Evolutionary conservation across 805 yeast genomes (phyloP).

Genomic region (Metschnikowia henanensis): DNA sequence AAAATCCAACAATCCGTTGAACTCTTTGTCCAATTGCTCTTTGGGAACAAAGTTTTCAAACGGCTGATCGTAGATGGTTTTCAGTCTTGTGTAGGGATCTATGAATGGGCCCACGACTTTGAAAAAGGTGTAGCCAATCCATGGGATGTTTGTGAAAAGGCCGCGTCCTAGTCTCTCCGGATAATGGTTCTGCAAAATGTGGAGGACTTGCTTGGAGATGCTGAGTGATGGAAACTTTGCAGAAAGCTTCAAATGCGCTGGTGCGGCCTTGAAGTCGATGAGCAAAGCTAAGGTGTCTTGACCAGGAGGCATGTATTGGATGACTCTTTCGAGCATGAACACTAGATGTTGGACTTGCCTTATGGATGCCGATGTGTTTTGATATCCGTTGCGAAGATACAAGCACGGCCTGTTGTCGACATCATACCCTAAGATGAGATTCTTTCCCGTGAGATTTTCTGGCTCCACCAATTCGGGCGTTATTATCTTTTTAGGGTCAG

Average conservation of each 20-base stretch:
- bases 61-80: slow-evolving; percentile 57
- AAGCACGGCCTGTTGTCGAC: slow-evolving; percentile 53
- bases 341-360: slow-evolving; percentile 58
- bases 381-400: slow-evolving; percentile 53
- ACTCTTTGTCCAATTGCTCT: slow-evolving; percentile 50
- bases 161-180: slow-evolving; percentile 23
- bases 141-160: slow-evolving; percentile 22
- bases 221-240: slow-evolving; percentile 50
- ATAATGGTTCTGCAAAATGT: slow-evolving; percentile 22
- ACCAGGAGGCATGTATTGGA: slow-evolving; percentile 56
- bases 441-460: slow-evolving; percentile 56
- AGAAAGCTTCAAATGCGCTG: slow-evolving; percentile 34
- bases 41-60: slow-evolving; percentile 54
- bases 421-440: slow-evolving; percentile 54
- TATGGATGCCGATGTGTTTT: slow-evolving; percentile 51
- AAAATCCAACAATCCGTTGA: slow-evolving; percentile 51
- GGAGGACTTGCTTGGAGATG: slow-evolving; percentile 35
- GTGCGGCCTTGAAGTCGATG: slow-evolving; percentile 54
- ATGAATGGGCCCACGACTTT: slow-evolving; percentile 36
- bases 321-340: slow-evolving; percentile 55
- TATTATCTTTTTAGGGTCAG: slow-evolving; percentile 30
- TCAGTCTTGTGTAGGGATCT: slow-evolving; percentile 58
- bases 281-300: slow-evolving; percentile 55
- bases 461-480: slow-evolving; percentile 43
- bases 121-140: slow-evolving; percentile 23